phyloP scores from a whole-genome alignment of 2,329 filamentous ascomycete species.

The Xylariales sp. region DNA sequence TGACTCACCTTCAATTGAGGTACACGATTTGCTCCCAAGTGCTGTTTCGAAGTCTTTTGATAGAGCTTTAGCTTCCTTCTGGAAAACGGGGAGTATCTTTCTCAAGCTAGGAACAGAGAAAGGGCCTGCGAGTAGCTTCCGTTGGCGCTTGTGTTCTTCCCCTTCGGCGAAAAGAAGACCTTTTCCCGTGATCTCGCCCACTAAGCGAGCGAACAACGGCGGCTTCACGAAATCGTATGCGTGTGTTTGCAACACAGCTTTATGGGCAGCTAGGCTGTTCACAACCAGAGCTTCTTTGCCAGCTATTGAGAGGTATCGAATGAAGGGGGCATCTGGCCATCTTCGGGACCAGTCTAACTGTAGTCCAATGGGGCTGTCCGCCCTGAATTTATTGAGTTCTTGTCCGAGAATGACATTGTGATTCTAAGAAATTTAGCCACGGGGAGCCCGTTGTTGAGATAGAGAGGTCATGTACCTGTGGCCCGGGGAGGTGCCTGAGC shows the following conservation, averaged over 20 bases:
- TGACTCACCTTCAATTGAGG: constrained; percentile 46
- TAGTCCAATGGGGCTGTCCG: constrained; percentile 45
- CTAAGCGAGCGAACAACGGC: constrained; percentile 48
- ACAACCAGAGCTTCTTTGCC: constrained; percentile 54
- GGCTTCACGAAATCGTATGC: constrained; percentile 55
- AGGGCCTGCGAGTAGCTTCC: constrained; percentile 50
- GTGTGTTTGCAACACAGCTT: constrained; percentile 54
- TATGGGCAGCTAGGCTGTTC: constrained; percentile 52
- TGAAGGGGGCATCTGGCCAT: constrained; percentile 53
- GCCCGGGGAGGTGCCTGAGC: constrained; percentile 58
- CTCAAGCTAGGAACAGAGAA: constrained; percentile 54
- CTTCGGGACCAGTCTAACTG: constrained; percentile 50
- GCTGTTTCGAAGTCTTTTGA: constrained; percentile 47
- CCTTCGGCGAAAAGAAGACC: constrained; percentile 55
- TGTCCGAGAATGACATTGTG: constrained; percentile 56
- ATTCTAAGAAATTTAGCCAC: constrained; percentile 45
- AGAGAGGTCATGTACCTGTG: constrained; percentile 50
- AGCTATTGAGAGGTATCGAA: constrained; percentile 53
- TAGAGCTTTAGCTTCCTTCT: constrained; percentile 49
- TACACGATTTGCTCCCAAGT: constrained; percentile 40
- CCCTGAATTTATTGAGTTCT: constrained; percentile 49
- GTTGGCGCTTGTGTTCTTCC: constrained; percentile 50
- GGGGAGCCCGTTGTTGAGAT: neutral
- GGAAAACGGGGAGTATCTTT: constrained; percentile 54
- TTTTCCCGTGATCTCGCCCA: constrained; percentile 52